These are phyloP conservation scores for Neurospora sp. DNA, from an alignment of 495 filamentous ascomycete species.

Conservation along the genomic window DNA sequence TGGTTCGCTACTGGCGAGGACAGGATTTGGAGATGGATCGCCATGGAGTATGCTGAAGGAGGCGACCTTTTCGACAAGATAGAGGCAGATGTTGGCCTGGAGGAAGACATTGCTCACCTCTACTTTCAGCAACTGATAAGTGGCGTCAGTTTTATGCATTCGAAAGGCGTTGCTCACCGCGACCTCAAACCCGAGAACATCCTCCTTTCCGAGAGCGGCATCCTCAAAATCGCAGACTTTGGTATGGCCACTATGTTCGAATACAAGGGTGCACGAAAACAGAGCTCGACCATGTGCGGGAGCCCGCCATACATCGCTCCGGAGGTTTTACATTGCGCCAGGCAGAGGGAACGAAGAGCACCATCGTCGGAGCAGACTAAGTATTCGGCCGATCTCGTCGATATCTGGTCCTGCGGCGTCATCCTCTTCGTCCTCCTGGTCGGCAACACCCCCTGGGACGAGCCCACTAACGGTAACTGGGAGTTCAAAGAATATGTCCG, in stretches of 20 bases:
- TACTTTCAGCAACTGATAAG: conserved; percentile 90
- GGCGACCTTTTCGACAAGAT: conserved; percentile 99
- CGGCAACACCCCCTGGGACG: conserved; percentile 97
- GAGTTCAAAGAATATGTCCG: conserved; percentile 80
- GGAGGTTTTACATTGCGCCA: conserved; percentile 59
- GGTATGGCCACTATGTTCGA: conserved; percentile 90
- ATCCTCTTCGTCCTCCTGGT: conserved; percentile 92
- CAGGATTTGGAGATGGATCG: conserved; percentile 88
- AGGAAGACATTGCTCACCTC: conserved; percentile 86
- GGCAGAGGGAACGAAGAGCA: conserved; percentile 25
- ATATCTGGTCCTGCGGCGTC: conserved; percentile 96
- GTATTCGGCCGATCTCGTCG: conserved; percentile 74
- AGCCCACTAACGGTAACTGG: conserved; percentile 69
- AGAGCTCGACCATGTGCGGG: conserved; percentile 81
- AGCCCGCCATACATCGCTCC: conserved; percentile 97
- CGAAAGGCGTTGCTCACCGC: conserved; percentile 77
- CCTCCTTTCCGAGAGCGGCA: conserved; percentile 67
- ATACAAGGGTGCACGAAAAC: conserved; percentile 69
- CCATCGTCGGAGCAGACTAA: conserved; percentile 44
- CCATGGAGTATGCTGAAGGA: conserved; percentile 93
- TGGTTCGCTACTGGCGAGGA: conserved; percentile 87
- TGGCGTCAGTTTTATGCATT: conserved; percentile 91
- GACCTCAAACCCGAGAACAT: conserved; percentile 93
- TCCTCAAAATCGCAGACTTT: conserved; percentile 95
- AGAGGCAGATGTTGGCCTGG: conserved; percentile 87